A percentile compares a stretch with the other conserved stretches of the same genome.
Conservation (phyloP, 1,284 basidiomycete species). For the Boletus holoroseus region DNA sequence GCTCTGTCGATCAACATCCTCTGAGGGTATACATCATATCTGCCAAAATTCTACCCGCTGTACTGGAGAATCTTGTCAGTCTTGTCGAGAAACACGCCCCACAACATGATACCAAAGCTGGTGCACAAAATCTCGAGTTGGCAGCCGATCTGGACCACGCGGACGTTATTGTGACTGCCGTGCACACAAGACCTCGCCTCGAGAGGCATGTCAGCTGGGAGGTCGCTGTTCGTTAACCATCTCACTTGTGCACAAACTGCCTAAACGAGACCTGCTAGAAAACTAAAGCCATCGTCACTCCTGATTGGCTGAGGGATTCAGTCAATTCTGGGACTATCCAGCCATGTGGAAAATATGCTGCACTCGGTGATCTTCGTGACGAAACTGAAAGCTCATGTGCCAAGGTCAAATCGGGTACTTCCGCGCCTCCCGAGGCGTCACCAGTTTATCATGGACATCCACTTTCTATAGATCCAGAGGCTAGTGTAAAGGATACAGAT, state of each 20-base stretch:
- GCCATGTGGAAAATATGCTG: conserved; percentile 51
- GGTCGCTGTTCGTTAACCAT: conserved; percentile 48
- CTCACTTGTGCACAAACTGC: neutral
- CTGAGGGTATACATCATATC: conserved; percentile 52
- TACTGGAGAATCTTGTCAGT: conserved; percentile 43
- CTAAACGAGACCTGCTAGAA: conserved; percentile 38
- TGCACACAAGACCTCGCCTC: conserved; percentile 60
- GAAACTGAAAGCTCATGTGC: conserved; percentile 43
- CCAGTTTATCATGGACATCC: conserved; percentile 7
- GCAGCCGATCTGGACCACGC: conserved; percentile 44
- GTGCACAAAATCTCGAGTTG: conserved; percentile 34
- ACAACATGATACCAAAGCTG: neutral
- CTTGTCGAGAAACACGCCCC: conserved; percentile 39
- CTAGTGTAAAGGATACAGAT: conserved; percentile 11
- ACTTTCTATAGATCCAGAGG: conserved; percentile 10
- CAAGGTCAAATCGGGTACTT: conserved; percentile 17
- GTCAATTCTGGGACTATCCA: conserved; percentile 39
- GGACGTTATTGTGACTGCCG: conserved; percentile 59
- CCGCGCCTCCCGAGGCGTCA: conserved; percentile 1
- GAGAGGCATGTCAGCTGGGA: conserved; percentile 63
- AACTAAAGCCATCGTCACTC: conserved; percentile 59
- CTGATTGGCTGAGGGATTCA: conserved; percentile 62
- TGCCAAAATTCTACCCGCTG: conserved; percentile 47
- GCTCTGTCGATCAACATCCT: conserved; percentile 6
- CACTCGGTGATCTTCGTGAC: conserved; percentile 45